Base-by-base conservation (phyloP, 495 filamentous ascomycete species). In the Neurospora sp. region DNA sequence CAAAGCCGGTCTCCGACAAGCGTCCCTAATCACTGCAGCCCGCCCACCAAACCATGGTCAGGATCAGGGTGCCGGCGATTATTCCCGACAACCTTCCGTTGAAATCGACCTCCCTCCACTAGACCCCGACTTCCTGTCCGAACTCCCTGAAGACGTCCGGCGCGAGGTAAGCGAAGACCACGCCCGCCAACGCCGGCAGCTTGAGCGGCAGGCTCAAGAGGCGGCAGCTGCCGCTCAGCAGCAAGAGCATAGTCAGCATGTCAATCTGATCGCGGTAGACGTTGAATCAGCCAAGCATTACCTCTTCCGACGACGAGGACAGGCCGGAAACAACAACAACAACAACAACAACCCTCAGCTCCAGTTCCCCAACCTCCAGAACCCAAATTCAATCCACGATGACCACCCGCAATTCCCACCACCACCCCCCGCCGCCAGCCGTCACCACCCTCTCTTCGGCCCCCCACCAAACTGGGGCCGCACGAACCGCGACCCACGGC, bases 121-220 rank as follows among this genome's bases (percentile, higher is more conserved):
- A 8, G 92, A 93, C 68, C 83, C 85, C 0, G 89, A 89, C 7
- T 94, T 96, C 81, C 89, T 97, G 40, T 88, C 91, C 14, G 93
- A 93, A 27, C 83, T 97, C 0, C 94, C 94, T 0, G 90, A 92
- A 71, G 92, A 97, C 70, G 87, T 97, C 69, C 89, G 93, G 41
- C 81, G 80, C 27, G 94, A 97, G 83, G 85, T 97, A 16, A 79
- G 97, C 10, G 89, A 86, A 7, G 90, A 97, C 76, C 89, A 93
- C 72, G 27, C 53, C 53, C 53, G 53, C 53, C 85, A 85, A 12
- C 88, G 89, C 18, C 81, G 85, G 0, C 88, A 85, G 11, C 82
- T 89, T 12, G 80, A 79, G 5, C 79, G 79, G n/a, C 76, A 74
- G 40, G 73, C 79, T 16, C 80, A 35, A 66, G 53, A 35, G 53